Evolutionary conservation across 306 rosid species (phyloP).

Genomic region (Begonia masoniana): DNA sequence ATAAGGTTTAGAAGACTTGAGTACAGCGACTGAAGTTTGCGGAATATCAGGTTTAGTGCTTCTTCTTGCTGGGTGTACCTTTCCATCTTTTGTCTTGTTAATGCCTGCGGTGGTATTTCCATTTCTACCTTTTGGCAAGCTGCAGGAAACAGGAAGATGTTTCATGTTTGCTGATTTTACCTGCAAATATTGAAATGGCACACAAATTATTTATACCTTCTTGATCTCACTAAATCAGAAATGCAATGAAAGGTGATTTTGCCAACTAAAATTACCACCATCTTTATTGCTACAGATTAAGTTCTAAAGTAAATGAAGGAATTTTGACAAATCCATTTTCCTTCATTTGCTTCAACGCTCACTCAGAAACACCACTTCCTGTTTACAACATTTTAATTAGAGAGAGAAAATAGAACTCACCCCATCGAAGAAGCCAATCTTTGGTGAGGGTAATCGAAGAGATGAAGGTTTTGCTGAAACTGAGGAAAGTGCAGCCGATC

Average conservation of each 20-base stretch:
- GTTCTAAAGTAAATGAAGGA: not conserved
- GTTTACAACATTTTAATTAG: not conserved
- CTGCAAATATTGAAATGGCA: not conserved
- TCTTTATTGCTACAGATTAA: not conserved
- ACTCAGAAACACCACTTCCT: not conserved
- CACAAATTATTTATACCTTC: not conserved
- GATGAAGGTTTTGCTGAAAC: slow-evolving; percentile 13
- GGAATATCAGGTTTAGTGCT: not conserved
- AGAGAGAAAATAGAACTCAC: not conserved
- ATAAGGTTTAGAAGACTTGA: not conserved
- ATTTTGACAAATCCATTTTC: not conserved
- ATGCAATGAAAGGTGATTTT: not conserved
- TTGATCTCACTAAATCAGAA: not conserved
- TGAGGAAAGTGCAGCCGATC: slow-evolving; percentile 26
- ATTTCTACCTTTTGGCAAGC: not conserved
- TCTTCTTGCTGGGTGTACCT: not conserved
- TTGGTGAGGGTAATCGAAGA: slow-evolving; percentile 30
- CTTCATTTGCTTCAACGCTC: not conserved
- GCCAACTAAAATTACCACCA: not conserved
- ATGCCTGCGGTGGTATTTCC: not conserved
- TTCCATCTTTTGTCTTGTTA: not conserved
- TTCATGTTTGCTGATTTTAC: not conserved
- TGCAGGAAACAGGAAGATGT: not conserved
- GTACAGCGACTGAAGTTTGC: not conserved
- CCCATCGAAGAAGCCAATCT: slow-evolving; percentile 9